phyloP scores from a whole-genome alignment of 2,329 filamentous ascomycete genomes.

The Lecanicillium sp. region DNA sequence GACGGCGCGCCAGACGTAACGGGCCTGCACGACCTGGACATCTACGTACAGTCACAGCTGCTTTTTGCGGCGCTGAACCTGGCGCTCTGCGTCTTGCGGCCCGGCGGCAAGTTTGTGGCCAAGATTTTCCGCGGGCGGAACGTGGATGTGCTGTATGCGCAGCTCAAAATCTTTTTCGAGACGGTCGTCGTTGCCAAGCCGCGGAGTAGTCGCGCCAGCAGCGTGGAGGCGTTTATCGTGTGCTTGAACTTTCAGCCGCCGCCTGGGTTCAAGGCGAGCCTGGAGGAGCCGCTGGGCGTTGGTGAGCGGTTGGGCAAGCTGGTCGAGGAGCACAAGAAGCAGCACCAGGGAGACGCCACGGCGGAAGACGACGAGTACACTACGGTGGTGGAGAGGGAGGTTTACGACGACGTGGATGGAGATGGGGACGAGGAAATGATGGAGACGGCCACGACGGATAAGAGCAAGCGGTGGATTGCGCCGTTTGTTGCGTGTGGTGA shows the following conservation, averaged over 20 bases:
- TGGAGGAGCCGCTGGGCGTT: constrained; percentile 67
- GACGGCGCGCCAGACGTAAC: constrained; percentile 96
- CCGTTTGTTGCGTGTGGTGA: constrained; percentile 97
- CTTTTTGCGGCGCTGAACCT: constrained; percentile 92
- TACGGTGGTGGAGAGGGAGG: constrained; percentile 38
- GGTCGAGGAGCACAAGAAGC: constrained; percentile 32
- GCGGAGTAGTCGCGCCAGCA: constrained; percentile 87
- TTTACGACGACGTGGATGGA: constrained; percentile 35
- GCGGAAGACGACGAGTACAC: constrained; percentile 31
- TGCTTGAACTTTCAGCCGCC: constrained; percentile 85
- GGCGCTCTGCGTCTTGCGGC: constrained; percentile 82
- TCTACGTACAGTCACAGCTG: constrained; percentile 93
- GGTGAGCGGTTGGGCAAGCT: constrained; percentile 45
- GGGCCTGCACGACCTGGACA: constrained; percentile 92
- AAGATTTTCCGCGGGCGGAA: constrained; percentile 96
- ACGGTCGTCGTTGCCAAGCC: constrained; percentile 88
- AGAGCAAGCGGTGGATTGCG: constrained; percentile 69
- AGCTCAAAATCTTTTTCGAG: constrained; percentile 84
- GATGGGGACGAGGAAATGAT: constrained; percentile 16
- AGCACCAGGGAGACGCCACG: constrained; percentile 30
- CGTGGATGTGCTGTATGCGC: constrained; percentile 90
- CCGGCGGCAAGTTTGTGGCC: constrained; percentile 91
- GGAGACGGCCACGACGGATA: constrained; percentile 14
- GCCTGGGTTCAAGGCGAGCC: constrained; percentile 61
- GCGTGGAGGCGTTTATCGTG: constrained; percentile 93